Evolutionary conservation across 257 asterid species (phyloP).

Genomic region (Salvia miltiorrhiza): DNA sequence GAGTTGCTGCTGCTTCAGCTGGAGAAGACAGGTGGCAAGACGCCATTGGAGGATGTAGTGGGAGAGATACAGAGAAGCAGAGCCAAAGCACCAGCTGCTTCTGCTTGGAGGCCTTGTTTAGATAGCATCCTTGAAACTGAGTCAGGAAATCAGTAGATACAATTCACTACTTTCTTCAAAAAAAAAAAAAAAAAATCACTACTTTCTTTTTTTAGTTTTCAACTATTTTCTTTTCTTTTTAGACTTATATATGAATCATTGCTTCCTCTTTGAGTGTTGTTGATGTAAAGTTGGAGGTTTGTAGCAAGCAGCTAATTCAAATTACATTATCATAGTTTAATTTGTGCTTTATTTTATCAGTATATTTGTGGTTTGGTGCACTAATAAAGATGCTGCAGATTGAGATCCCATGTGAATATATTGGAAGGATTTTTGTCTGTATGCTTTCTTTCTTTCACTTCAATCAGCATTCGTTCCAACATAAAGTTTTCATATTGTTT

Average conservation of each 20-base stretch:
- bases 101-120: conserved; percentile 55
- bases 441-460: not conserved
- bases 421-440: not conserved
- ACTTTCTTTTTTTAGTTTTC: not conserved
- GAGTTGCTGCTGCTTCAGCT: conserved; percentile 40
- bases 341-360: not conserved
- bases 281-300: not conserved
- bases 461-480: too few relatives aligned
- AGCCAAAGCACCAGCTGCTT: conserved; percentile 8
- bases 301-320: not conserved
- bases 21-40: conserved; percentile 24
- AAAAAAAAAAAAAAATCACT: too few relatives aligned
- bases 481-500: too few relatives aligned
- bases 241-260: not conserved
- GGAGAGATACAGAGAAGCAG: conserved; percentile 45
- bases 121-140: conserved; percentile 45
- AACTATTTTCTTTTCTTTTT: too few relatives aligned
- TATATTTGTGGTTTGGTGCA: not conserved
- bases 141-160: conserved; percentile 26
- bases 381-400: not conserved
- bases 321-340: not conserved
- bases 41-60: conserved; percentile 40
- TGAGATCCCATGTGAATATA: not conserved
- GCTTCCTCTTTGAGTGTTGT: not conserved
- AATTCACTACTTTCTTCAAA: not conserved